Evolutionary conservation across 805 yeast genomes (phyloP).

Genomic region (Candida adriatica): DNA sequence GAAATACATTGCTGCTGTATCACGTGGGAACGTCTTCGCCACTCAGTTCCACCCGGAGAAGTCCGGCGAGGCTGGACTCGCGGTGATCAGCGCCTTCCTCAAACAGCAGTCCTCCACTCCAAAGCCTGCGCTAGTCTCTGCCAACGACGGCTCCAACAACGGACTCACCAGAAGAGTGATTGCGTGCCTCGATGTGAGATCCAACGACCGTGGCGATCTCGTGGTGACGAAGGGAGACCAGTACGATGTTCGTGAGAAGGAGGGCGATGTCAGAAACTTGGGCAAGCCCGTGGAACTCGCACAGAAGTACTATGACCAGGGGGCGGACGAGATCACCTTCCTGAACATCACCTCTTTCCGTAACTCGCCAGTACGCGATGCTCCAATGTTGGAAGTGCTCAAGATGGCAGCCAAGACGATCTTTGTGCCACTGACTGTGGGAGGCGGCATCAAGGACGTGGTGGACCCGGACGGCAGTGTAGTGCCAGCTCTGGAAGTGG

Average conservation of each 20-base stretch:
- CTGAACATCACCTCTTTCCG: slow-evolving; percentile 93
- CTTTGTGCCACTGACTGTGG: slow-evolving; percentile 95
- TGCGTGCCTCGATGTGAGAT: slow-evolving; percentile 95
- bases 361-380: slow-evolving; percentile 85
- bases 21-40: slow-evolving; percentile 76
- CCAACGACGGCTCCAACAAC: slow-evolving; percentile 34
- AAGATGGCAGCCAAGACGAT: slow-evolving; percentile 78
- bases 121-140: slow-evolving; percentile 9
- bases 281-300: slow-evolving; percentile 98
- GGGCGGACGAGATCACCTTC: slow-evolving; percentile 96
- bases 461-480: slow-evolving; percentile 76
- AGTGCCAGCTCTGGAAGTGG: slow-evolving; percentile 85
- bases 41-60: slow-evolving; percentile 99
- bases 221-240: slow-evolving; percentile 99
- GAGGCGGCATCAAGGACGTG: slow-evolving; percentile 94
- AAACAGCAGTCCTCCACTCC: slow-evolving; percentile 25
- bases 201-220: slow-evolving; percentile 89
- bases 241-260: slow-evolving; percentile 88
- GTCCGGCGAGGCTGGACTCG: slow-evolving; percentile 86
- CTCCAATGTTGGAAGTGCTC: slow-evolving; percentile 93
- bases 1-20: slow-evolving; percentile 74
- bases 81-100: slow-evolving; percentile 67
- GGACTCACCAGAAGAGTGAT: slow-evolving; percentile 88
- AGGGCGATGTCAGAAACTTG: slow-evolving; percentile 70
- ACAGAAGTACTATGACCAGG: slow-evolving; percentile 81